These are phyloP conservation scores for Wallemia mellicola DNA, from an alignment of 1,284 basidiomycete species.

Conservation along the genomic window DNA sequence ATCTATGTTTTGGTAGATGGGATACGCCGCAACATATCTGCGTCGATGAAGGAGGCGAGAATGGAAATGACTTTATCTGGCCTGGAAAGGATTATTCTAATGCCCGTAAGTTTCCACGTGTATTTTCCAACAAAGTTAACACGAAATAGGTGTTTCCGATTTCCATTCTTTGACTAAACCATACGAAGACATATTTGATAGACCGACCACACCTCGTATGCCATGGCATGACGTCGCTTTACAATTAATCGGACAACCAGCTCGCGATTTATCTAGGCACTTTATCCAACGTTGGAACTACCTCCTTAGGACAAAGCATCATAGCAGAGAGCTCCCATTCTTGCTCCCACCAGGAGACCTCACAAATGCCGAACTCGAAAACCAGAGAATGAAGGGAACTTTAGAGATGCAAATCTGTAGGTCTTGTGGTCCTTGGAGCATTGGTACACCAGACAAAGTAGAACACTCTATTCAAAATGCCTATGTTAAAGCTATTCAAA, in stretches of 20 bases:
- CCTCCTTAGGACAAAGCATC: slow-evolving; percentile 30
- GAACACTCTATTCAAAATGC: slow-evolving; percentile 90
- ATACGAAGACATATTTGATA: slow-evolving; percentile 77
- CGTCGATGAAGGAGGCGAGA: slow-evolving; percentile 41
- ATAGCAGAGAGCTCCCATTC: slow-evolving; percentile 73
- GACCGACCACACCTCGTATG: slow-evolving; percentile 68
- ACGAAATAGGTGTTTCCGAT: slow-evolving; percentile 64
- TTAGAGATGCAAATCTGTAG: slow-evolving; percentile 94
- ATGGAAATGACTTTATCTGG: slow-evolving; percentile 41
- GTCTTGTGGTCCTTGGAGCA: slow-evolving; percentile 80
- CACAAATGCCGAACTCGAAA: slow-evolving; percentile 43
- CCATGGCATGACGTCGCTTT: slow-evolving; percentile 96
- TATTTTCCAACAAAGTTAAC: slow-evolving; percentile 40
- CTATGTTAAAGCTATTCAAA: slow-evolving; percentile 73
- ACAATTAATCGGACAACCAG: slow-evolving; percentile 87
- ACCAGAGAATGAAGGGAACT: slow-evolving; percentile 66
- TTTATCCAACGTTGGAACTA: slow-evolving; percentile 51
- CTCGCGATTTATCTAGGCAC: slow-evolving; percentile 76
- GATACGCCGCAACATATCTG: slow-evolving; percentile 84
- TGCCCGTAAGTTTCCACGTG: not conserved
- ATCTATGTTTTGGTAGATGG: slow-evolving; percentile 81
- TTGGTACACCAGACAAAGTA: slow-evolving; percentile 56
- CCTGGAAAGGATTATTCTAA: slow-evolving; percentile 24
- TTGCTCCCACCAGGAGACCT: slow-evolving; percentile 81
- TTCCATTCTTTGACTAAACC: slow-evolving; percentile 72